Conservation (phyloP, 2,329 filamentous ascomycete species). For the Seiridium cupressi region DNA sequence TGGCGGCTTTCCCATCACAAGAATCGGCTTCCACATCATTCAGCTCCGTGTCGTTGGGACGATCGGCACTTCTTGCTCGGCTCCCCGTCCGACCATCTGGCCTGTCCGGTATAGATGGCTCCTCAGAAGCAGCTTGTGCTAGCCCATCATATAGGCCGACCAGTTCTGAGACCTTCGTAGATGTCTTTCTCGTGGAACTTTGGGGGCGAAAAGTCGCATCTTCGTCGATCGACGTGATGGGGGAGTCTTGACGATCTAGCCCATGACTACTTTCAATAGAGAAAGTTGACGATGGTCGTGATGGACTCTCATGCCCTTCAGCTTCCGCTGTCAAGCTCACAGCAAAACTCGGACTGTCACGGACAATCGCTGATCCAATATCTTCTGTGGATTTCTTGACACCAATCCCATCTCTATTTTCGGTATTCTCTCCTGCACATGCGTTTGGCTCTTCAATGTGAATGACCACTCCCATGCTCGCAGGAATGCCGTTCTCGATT, state of each 20-base stretch:
- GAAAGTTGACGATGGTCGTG: constrained; percentile 24
- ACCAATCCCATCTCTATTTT: background rate
- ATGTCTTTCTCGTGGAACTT: constrained; percentile 27
- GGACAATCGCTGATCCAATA: background rate
- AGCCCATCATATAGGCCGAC: constrained; percentile 51
- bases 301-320: constrained; percentile 17
- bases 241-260: constrained; percentile 36
- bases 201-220: constrained; percentile 26
- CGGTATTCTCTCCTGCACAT: background rate
- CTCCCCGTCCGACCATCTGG: background rate
- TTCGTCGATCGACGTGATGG: constrained; percentile 44
- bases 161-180: constrained; percentile 47
- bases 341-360: background rate
- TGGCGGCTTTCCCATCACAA: constrained; percentile 28
- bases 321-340: constrained; percentile 9
- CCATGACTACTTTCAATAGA: constrained; percentile 26
- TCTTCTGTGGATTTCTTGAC: background rate
- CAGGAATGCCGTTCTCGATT: background rate
- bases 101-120: constrained; percentile 13
- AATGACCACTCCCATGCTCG: background rate
- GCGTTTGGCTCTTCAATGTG: background rate
- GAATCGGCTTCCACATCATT: background rate
- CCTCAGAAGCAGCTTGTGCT: constrained; percentile 24
- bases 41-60: constrained; percentile 2
- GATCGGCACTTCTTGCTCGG: constrained; percentile 10